A percentile compares a stretch with the other conserved stretches of the same genome.
Evolutionary conservation across 1,284 basidiomycete species (phyloP).

Genomic region (Omphalotus olearius): DNA sequence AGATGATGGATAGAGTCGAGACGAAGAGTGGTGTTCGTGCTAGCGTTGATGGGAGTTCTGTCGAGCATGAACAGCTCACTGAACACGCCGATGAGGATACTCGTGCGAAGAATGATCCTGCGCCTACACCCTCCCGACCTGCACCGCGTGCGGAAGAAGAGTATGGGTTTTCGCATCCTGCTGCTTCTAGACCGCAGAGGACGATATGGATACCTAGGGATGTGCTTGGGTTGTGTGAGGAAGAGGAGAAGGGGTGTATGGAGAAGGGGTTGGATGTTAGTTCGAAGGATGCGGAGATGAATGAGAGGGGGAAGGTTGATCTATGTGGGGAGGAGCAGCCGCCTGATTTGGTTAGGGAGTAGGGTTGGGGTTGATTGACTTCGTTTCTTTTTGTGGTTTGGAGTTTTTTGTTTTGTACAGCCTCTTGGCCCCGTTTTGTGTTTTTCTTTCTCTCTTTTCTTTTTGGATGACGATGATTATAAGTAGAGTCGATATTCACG

Average conservation of each 20-base stretch:
- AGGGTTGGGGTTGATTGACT: not conserved
- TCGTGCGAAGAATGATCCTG: not conserved
- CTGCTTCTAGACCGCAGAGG: conserved; percentile 67
- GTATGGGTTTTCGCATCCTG: conserved; percentile 80
- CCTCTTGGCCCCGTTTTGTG: too few species aligned
- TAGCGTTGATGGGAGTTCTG: conserved; percentile 2
- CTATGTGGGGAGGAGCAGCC: conserved; percentile 27
- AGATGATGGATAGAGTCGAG: not conserved
- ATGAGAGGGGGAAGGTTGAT: conserved; percentile 67
- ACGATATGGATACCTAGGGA: conserved; percentile 82
- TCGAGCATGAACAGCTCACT: conserved; percentile 3
- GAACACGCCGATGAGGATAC: not conserved
- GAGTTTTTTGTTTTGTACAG: not conserved
- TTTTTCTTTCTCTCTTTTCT: too few species aligned
- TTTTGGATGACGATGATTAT: too few species aligned
- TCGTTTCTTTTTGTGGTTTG: not conserved
- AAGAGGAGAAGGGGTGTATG: conserved; percentile 57
- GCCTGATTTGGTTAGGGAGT: conserved; percentile 10
- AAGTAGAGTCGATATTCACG: too few species aligned
- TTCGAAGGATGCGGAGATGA: conserved; percentile 47
- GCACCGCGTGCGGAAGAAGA: conserved; percentile 30
- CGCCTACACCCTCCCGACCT: conserved; percentile 10
- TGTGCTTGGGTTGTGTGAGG: conserved; percentile 57
- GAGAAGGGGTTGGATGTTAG: conserved; percentile 55
- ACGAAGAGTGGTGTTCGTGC: not conserved